phyloP scores from a whole-genome alignment of 108 stramenopile species.

The Skeletonema grethae region DNA sequence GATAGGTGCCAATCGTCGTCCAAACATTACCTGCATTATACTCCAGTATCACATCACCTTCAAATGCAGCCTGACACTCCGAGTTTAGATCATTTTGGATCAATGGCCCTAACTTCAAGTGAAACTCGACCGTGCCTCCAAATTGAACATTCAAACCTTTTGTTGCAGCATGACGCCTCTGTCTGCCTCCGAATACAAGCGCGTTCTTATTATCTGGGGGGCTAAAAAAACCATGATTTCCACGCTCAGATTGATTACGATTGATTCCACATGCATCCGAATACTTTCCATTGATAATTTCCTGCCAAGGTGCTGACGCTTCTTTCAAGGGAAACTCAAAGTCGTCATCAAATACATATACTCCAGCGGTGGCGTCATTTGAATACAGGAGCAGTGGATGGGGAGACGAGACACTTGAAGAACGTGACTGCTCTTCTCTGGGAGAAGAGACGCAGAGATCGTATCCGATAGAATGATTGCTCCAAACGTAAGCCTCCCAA shows the following conservation, averaged over 20 bases:
- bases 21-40: constrained; percentile 19
- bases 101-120: constrained; percentile 37
- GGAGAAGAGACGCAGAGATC: constrained; percentile 42
- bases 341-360: constrained; percentile 48
- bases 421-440: constrained; percentile 24
- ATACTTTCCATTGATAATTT: constrained; percentile 40
- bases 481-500: constrained; percentile 40
- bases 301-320: constrained; percentile 38
- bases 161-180: constrained; percentile 33
- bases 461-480: constrained; percentile 30
- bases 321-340: constrained; percentile 32
- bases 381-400: constrained; percentile 27
- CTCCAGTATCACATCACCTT: constrained; percentile 38
- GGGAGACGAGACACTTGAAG: constrained; percentile 10
- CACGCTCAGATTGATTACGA: constrained; percentile 17
- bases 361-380: constrained; percentile 15
- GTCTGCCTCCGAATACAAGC: constrained; percentile 38
- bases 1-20: constrained; percentile 15
- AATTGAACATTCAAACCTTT: constrained; percentile 17
- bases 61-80: constrained; percentile 33
- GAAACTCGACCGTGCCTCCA: constrained; percentile 44
- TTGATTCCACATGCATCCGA: constrained; percentile 44
- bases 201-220: constrained; percentile 28
- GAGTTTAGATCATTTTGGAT: constrained; percentile 8
- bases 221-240: constrained; percentile 20